Conservation (phyloP, 139 green algal genomes). For the Chlamydomonas schloesseri region DNA sequence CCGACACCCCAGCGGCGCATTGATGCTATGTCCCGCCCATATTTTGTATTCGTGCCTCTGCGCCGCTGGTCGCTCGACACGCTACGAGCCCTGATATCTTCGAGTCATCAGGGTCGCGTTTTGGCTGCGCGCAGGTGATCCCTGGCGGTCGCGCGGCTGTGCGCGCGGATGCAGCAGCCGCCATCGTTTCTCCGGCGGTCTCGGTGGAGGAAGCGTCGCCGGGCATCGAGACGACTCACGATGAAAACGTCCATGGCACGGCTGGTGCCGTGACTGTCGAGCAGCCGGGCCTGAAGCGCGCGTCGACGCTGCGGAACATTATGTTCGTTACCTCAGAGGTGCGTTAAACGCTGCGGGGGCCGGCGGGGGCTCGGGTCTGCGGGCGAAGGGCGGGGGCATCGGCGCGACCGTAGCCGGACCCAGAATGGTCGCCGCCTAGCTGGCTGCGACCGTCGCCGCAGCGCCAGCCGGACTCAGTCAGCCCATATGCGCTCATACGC, state of each 20-base stretch:
- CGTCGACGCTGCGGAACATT: constrained; percentile 50
- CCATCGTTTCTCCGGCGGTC: not conserved
- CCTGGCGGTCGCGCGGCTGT: too few relatives aligned
- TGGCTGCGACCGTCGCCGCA: too few relatives aligned
- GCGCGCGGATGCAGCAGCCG: not conserved
- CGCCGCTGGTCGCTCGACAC: not conserved
- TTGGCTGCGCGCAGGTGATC: not conserved
- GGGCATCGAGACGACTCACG: constrained; percentile 9
- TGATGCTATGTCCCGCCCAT: not conserved
- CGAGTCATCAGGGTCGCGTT: not conserved
- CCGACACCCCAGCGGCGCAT: too few relatives aligned
- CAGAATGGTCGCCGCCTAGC: too few relatives aligned
- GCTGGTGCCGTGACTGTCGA: constrained; percentile 4
- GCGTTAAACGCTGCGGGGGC: not conserved
- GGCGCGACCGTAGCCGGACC: too few relatives aligned
- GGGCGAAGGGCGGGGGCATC: too few relatives aligned
- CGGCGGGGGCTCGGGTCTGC: not conserved
- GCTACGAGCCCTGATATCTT: not conserved
- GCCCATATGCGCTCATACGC: not conserved
- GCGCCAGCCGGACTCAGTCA: not conserved
- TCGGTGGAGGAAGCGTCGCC: not conserved
- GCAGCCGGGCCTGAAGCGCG: constrained; percentile 9
- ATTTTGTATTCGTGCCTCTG: not conserved
- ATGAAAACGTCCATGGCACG: constrained; percentile 27
- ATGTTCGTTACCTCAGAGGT: constrained; percentile 71